Evolutionary conservation across 2,329 filamentous ascomycete species (phyloP).

Genomic region (Pestalotiopsis sp.): DNA sequence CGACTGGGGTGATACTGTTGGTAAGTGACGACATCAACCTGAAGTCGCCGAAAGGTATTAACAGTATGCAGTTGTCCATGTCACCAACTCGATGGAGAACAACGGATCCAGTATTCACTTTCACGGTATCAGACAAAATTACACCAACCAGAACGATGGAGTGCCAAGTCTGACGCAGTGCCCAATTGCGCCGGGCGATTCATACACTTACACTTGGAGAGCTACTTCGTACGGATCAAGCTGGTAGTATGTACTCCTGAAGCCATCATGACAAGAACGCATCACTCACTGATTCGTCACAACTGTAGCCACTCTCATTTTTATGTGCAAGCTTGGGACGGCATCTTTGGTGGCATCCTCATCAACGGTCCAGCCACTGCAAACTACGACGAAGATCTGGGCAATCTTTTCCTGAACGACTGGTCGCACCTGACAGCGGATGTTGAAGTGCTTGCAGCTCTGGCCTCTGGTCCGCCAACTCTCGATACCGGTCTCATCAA

Average conservation of each 20-base stretch:
- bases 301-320: constrained; percentile 47
- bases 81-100: constrained; percentile 49
- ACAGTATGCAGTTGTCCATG: constrained; percentile 38
- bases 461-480: constrained; percentile 32
- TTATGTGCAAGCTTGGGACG: constrained; percentile 49
- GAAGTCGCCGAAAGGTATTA: constrained; percentile 20
- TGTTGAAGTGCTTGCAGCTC: constrained; percentile 31
- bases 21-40: neutral
- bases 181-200: constrained; percentile 50
- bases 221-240: constrained; percentile 55
- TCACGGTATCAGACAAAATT: constrained; percentile 62
- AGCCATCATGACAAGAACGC: neutral
- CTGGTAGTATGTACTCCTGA: constrained; percentile 41
- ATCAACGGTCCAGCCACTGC: constrained; percentile 61
- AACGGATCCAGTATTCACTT: constrained; percentile 67
- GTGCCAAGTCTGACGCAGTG: constrained; percentile 53
- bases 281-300: constrained; percentile 40
- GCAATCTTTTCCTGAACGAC: constrained; percentile 59
- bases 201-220: constrained; percentile 58
- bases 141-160: constrained; percentile 58
- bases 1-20: constrained; percentile 39
- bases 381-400: constrained; percentile 66
- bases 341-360: constrained; percentile 60
- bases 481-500: constrained; percentile 44
- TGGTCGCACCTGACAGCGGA: constrained; percentile 53